These are phyloP conservation scores for Aspergillus conjunctus DNA, from an alignment of 495 filamentous ascomycete species.

Conservation along the genomic window DNA sequence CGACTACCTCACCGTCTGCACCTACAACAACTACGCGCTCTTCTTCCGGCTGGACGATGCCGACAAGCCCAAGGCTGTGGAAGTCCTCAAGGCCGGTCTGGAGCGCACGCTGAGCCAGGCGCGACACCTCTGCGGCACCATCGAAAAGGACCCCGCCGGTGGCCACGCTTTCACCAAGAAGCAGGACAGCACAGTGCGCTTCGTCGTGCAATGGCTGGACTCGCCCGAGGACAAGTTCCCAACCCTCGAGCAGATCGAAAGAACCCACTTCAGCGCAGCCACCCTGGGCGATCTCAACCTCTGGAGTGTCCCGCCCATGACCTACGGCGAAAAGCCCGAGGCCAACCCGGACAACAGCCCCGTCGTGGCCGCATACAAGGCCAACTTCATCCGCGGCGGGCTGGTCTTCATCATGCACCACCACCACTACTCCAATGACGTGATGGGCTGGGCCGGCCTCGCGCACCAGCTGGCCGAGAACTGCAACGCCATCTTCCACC, in stretches of 20 bases:
- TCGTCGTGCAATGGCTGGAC: slow-evolving; percentile 46
- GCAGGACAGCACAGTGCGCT: slow-evolving; percentile 40
- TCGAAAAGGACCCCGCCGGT: slow-evolving; percentile 40
- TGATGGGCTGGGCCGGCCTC: slow-evolving; percentile 44
- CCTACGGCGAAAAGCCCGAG: slow-evolving; percentile 45
- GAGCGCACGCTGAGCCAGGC: slow-evolving; percentile 44
- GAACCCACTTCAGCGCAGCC: slow-evolving; percentile 19
- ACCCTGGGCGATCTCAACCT: slow-evolving; percentile 30
- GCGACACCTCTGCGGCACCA: slow-evolving; percentile 45
- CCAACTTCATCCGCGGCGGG: slow-evolving; percentile 46
- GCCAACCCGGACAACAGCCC: slow-evolving; percentile 37
- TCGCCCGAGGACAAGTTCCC: slow-evolving; percentile 29
- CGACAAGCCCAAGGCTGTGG: slow-evolving; percentile 29
- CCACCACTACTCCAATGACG: slow-evolving; percentile 48
- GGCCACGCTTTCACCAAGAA: slow-evolving; percentile 46
- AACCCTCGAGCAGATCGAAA: slow-evolving; percentile 22
- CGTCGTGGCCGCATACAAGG: slow-evolving; percentile 41
- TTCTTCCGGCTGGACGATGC: slow-evolving; percentile 43
- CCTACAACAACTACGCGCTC: slow-evolving; percentile 34
- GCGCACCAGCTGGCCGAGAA: slow-evolving; percentile 47
- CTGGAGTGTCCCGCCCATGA: slow-evolving; percentile 39
- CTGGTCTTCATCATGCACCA: slow-evolving; percentile 46
- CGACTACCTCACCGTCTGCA: slow-evolving; percentile 22
- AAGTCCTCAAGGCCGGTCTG: slow-evolving; percentile 36
- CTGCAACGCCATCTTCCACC: slow-evolving; percentile 35